Conservation (phyloP, 148 eudicot genomes). For the Spergularia marina region DNA sequence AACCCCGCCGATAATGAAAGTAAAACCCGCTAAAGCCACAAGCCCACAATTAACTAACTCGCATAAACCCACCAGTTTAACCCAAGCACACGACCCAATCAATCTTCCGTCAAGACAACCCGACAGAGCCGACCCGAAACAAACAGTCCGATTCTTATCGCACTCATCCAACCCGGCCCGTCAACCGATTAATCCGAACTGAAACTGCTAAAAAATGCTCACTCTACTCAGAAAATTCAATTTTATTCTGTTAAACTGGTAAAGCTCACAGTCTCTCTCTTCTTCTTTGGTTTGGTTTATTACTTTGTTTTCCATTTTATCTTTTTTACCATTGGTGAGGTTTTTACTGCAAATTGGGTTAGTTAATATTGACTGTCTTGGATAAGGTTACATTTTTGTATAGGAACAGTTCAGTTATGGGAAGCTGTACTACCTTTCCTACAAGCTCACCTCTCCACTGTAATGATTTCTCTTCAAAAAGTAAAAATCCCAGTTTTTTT, state of each 20-base stretch:
- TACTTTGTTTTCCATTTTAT: not conserved
- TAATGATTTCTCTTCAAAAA: constrained; percentile 11
- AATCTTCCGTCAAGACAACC: too few species aligned
- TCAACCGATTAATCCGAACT: not conserved
- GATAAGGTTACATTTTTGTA: constrained; percentile 10
- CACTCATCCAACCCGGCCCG: too few species aligned
- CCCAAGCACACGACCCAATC: too few species aligned
- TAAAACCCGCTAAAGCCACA: too few species aligned
- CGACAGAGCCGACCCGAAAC: too few species aligned
- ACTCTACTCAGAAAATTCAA: too few species aligned
- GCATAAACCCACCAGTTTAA: too few species aligned
- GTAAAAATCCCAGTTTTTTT: constrained; percentile 1
- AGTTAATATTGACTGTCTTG: constrained; percentile 1
- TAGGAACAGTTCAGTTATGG: constrained; percentile 23
- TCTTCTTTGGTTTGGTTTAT: not conserved
- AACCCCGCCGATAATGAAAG: too few species aligned
- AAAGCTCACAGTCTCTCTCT: constrained; percentile 8
- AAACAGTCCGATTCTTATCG: too few species aligned
- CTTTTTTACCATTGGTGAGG: too few species aligned
- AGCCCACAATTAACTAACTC: too few species aligned
- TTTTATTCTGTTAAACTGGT: not conserved
- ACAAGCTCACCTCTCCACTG: constrained; percentile 22
- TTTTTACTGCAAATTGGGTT: not conserved
- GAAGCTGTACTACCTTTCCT: constrained; percentile 21
- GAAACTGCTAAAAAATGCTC: not conserved